Base-by-base conservation (phyloP, 768 basidiomycete genomes). In the Flagelloscypha sp. region DNA sequence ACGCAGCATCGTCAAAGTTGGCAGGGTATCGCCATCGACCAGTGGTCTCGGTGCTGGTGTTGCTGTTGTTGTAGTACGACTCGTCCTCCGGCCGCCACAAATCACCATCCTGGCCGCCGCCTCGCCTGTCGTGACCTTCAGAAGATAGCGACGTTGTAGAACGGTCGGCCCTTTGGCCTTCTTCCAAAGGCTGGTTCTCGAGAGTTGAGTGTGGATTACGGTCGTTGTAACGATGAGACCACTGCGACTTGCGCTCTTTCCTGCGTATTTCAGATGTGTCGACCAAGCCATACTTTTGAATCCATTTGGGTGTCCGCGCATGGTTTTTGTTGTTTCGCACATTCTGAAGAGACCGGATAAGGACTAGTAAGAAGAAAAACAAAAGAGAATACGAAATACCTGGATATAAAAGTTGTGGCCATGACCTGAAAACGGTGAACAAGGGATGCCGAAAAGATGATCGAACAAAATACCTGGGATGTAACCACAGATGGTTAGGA, bases 261-360 rank as follows among this genome's bases (percentile, higher is more conserved):
- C 90, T 83, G 47, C 74, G 69, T 52, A 85, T 79, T 46, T 82
- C 78, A 23, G 78, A 66, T 16, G 75, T 79, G 55, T 90, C 78
- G 43, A 97, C 77, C 29, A 97, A 83, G 24, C 93, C 93, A 56
- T 88, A 88, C 44, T 82, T 74, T 58, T 85, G 68, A 0, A 82
- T 83, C 93, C 93, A 97, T 59, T 95, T 93, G 13, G 93, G 93
- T n/a, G 93, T 95, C 28, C 93, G 79, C 10, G 72, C 68, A 53
- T 85, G 74, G 48, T 77, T 93, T 68, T 93, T 88, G 68, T 97
- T 97, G 63, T 95, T 97, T 38, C 93, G 71, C 45, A 97, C 79
- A 59, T 95, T 95, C 80, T 97, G 54, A 15, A 36, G 18, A 32
- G n/a, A 39, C 13, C 13, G 12, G 12, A 27, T 22, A 24, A 24